Evolutionary conservation across 805 yeast species (phyloP).

Genomic region (Ogataea zsoltii): DNA sequence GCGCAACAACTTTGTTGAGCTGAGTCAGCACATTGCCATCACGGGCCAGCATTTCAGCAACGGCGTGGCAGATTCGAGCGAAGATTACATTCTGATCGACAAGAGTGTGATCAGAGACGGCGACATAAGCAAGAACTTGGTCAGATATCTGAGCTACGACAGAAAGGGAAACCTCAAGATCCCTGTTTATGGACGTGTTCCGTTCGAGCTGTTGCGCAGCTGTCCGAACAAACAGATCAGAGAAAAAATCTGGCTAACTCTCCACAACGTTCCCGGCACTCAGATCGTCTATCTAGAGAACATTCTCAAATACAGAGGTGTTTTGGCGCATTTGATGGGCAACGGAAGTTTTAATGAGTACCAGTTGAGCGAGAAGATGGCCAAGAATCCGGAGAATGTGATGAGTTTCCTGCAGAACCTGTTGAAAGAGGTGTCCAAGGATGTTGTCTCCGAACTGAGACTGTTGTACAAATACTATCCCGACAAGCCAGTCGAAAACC

Average conservation of each 20-base stretch:
- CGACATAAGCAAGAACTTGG: constrained; percentile 25
- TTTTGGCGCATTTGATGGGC: constrained; percentile 73
- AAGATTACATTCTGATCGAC: constrained; percentile 31
- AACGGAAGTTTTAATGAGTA: constrained; percentile 71
- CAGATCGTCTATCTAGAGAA: constrained; percentile 63
- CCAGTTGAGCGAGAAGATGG: constrained; percentile 88
- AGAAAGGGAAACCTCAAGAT: constrained; percentile 44
- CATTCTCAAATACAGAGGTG: constrained; percentile 64
- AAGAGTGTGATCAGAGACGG: constrained; percentile 31
- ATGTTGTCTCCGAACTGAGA: constrained; percentile 60
- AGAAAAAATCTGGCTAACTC: constrained; percentile 68
- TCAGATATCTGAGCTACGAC: constrained; percentile 28
- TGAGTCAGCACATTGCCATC: constrained; percentile 79
- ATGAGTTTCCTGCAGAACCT: constrained; percentile 63
- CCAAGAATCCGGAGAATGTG: constrained; percentile 76
- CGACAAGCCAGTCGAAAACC: constrained; percentile 21
- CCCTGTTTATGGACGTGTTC: constrained; percentile 63
- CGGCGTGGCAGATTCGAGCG: constrained; percentile 38
- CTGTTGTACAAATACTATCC: constrained; percentile 38
- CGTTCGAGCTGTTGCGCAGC: constrained; percentile 62
- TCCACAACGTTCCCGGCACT: constrained; percentile 62
- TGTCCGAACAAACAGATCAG: constrained; percentile 61
- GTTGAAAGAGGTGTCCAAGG: constrained; percentile 49
- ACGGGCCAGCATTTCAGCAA: constrained; percentile 76
- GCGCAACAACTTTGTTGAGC: constrained; percentile 67